phyloP scores from a whole-genome alignment of 805 yeast species.

The Komagataella kurtzmanii region DNA sequence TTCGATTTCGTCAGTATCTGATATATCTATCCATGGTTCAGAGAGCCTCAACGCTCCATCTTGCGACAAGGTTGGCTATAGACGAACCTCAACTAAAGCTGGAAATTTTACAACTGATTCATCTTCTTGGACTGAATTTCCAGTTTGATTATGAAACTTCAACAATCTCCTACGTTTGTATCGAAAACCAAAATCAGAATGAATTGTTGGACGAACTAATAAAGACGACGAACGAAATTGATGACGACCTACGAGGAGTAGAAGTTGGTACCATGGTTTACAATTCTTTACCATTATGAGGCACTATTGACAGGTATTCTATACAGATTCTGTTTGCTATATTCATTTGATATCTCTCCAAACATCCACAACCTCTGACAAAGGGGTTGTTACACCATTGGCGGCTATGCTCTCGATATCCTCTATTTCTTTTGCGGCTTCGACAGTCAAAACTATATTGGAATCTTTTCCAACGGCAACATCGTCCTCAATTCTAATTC shows the following conservation, averaged over 20 bases:
- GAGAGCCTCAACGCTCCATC: slow-evolving; percentile 8
- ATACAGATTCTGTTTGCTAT: neutral
- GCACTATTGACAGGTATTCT: neutral
- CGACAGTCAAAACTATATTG: slow-evolving; percentile 52
- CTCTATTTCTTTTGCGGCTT: slow-evolving; percentile 73
- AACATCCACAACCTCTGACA: slow-evolving; percentile 6
- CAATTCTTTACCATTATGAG: neutral
- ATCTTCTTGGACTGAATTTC: slow-evolving; percentile 13
- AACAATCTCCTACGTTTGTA: slow-evolving; percentile 1
- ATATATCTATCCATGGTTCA: slow-evolving; percentile 19
- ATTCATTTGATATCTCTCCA: neutral
- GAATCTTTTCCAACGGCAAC: slow-evolving; percentile 59
- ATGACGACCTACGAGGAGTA: slow-evolving; percentile 1
- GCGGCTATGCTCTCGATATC: slow-evolving; percentile 66
- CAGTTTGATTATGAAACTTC: slow-evolving; percentile 8
- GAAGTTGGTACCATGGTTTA: neutral
- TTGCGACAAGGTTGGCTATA: slow-evolving; percentile 11
- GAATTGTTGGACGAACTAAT: slow-evolving; percentile 2
- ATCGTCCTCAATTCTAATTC: slow-evolving; percentile 92
- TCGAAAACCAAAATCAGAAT: neutral
- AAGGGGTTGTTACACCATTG: slow-evolving; percentile 39
- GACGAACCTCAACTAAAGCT: slow-evolving; percentile 4
- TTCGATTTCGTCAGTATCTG: slow-evolving; percentile 15
- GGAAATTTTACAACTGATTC: slow-evolving; percentile 10
- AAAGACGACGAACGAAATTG: slow-evolving; percentile 1